Conservation (phyloP, 2,329 filamentous ascomycete species). For the Fusarium sp. region DNA sequence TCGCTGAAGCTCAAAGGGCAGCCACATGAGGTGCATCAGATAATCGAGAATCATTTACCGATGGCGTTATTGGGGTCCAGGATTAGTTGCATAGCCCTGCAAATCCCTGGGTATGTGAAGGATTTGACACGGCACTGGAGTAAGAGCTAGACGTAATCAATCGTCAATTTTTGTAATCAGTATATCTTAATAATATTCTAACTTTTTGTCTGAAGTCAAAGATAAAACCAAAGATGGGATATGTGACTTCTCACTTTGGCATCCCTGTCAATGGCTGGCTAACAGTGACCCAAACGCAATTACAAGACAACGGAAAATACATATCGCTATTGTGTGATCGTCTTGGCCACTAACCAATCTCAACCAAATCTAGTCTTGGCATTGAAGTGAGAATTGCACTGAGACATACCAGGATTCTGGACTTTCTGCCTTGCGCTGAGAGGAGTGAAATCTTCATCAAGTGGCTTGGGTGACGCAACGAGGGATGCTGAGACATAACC, state of each 20-base stretch:
- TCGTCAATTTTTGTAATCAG: not conserved
- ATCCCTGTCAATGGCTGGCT: constrained; percentile 1
- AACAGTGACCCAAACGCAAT: not conserved
- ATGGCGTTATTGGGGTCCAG: constrained; percentile 1
- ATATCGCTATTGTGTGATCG: constrained; percentile 6
- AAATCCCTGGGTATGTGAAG: not conserved
- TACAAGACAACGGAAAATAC: constrained; percentile 14
- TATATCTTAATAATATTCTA: constrained; percentile 6
- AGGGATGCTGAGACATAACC: not conserved
- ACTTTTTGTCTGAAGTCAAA: not conserved
- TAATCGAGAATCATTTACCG: constrained; percentile 5
- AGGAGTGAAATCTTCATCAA: constrained; percentile 7
- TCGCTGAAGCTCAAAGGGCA: not conserved
- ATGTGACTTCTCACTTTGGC: not conserved
- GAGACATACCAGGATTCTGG: constrained; percentile 25
- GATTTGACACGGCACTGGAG: not conserved
- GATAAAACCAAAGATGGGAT: not conserved
- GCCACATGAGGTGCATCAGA: constrained; percentile 5
- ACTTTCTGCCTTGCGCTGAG: not conserved
- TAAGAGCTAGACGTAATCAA: not conserved
- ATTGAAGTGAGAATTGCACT: not conserved
- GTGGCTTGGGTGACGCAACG: constrained; percentile 11
- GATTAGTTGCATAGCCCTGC: not conserved
- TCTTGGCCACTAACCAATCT: not conserved
- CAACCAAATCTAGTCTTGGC: constrained; percentile 3